These are phyloP conservation scores for Nitzschia sp. DNA, from an alignment of 108 stramenopile species.

Conservation along the genomic window DNA sequence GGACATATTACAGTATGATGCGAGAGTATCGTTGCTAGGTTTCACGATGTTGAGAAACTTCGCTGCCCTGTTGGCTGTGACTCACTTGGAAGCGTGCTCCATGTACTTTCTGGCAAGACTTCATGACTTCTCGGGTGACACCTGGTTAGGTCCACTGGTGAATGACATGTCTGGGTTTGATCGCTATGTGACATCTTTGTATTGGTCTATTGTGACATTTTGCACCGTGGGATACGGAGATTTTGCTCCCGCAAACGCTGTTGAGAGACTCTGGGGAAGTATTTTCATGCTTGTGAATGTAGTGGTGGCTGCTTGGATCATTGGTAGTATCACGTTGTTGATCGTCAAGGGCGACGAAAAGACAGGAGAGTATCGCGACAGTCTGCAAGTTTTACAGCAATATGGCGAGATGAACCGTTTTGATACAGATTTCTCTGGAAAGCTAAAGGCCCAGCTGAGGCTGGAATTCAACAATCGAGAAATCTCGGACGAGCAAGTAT, in stretches of 20 bases:
- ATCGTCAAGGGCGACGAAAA: slow-evolving; percentile 60
- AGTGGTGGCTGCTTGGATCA: slow-evolving; percentile 50
- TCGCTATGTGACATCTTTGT: slow-evolving; percentile 45
- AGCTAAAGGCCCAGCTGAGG: slow-evolving; percentile 42
- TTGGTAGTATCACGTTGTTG: slow-evolving; percentile 59
- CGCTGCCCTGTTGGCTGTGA: slow-evolving; percentile 40
- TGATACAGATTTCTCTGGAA: slow-evolving; percentile 21
- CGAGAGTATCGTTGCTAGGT: slow-evolving; percentile 43
- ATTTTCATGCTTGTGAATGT: slow-evolving; percentile 55
- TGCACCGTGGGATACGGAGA: slow-evolving; percentile 65
- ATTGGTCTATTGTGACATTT: slow-evolving; percentile 56
- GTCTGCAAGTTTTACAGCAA: slow-evolving; percentile 33
- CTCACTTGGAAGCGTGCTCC: slow-evolving; percentile 55
- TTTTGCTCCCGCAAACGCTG: slow-evolving; percentile 46
- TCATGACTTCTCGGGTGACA: slow-evolving; percentile 37
- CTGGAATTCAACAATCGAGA: slow-evolving; percentile 52
- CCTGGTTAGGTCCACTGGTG: slow-evolving; percentile 52
- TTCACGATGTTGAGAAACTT: slow-evolving; percentile 61
- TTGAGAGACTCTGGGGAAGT: slow-evolving; percentile 45
- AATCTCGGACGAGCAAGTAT: slow-evolving; percentile 57
- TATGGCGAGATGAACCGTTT: slow-evolving; percentile 43
- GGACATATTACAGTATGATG: slow-evolving; percentile 46
- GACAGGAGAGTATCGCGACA: slow-evolving; percentile 52
- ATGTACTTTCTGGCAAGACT: slow-evolving; percentile 60
- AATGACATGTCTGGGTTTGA: neutral